A percentile compares a stretch with the other conserved stretches of the same genome.
Evolutionary conservation across 2,329 filamentous ascomycete species (phyloP).

Genomic region (Septoria petroselini): DNA sequence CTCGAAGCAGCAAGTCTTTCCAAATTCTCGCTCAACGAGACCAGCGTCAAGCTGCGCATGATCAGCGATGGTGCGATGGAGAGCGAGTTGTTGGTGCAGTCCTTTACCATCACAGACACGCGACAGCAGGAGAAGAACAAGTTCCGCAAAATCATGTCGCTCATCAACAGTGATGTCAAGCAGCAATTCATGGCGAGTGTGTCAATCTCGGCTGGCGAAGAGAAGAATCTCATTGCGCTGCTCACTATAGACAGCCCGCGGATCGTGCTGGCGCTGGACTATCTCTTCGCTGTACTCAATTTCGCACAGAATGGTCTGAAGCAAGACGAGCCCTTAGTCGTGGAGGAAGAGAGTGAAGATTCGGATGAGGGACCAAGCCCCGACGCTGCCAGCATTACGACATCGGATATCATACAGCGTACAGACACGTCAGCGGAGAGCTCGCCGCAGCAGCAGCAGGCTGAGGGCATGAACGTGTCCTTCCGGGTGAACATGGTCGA

Average conservation of each 20-base stretch:
- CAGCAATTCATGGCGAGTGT: slow-evolving; percentile 98
- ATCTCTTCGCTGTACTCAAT: slow-evolving; percentile 82
- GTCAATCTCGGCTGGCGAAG: slow-evolving; percentile 81
- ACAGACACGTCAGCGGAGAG: slow-evolving; percentile 26
- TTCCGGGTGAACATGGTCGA: slow-evolving; percentile 94
- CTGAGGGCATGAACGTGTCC: slow-evolving; percentile 66
- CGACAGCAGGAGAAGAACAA: slow-evolving; percentile 88
- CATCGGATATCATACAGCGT: slow-evolving; percentile 32
- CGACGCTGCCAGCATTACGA: slow-evolving; percentile 41
- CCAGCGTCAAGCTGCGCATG: slow-evolving; percentile 86
- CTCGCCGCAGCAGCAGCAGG: slow-evolving; percentile 37
- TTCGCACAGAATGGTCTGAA: slow-evolving; percentile 72
- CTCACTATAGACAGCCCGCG: slow-evolving; percentile 91
- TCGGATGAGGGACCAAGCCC: slow-evolving; percentile 51
- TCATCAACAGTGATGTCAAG: slow-evolving; percentile 84
- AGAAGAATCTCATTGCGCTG: slow-evolving; percentile 81
- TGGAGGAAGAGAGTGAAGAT: slow-evolving; percentile 57
- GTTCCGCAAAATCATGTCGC: slow-evolving; percentile 96
- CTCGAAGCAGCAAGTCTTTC: slow-evolving; percentile 79
- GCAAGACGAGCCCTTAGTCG: slow-evolving; percentile 53
- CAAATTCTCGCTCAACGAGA: slow-evolving; percentile 90
- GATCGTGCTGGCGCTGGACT: slow-evolving; percentile 93
- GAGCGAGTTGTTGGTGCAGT: slow-evolving; percentile 87
- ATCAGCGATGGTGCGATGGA: slow-evolving; percentile 88
- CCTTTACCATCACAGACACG: slow-evolving; percentile 91